Conservation (phyloP, 306 rosid genomes). For the Fagus crenata region DNA sequence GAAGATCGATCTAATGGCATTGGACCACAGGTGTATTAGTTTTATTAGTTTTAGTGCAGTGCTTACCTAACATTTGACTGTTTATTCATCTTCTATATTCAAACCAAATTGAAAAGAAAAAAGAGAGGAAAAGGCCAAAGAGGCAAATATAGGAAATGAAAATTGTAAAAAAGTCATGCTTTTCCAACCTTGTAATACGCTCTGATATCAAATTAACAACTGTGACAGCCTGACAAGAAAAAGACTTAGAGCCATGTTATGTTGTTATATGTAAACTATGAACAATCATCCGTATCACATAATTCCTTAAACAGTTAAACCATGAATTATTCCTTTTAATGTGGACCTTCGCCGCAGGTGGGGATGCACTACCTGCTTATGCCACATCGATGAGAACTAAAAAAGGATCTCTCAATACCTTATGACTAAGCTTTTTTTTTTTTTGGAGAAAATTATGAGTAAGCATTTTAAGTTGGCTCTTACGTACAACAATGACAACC, state of each 20-base stretch:
- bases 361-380: constrained; percentile 3
- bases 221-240: background rate
- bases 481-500: background rate
- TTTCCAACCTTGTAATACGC: background rate
- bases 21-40: background rate
- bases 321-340: background rate
- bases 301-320: background rate
- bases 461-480: background rate
- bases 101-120: background rate
- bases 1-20: background rate
- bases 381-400: background rate
- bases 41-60: background rate
- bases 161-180: background rate
- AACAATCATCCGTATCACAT: background rate
- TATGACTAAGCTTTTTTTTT: background rate
- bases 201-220: background rate
- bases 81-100: background rate
- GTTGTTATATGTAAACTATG: background rate
- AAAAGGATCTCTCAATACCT: background rate
- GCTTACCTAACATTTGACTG: background rate
- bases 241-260: background rate
- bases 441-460: too few species aligned
- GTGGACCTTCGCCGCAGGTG: background rate
- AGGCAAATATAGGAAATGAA: background rate
- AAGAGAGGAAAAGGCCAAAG: background rate